Evolutionary conservation across 2,329 filamentous ascomycete species (phyloP).

Genomic region (Lachnum nothofagi): DNA sequence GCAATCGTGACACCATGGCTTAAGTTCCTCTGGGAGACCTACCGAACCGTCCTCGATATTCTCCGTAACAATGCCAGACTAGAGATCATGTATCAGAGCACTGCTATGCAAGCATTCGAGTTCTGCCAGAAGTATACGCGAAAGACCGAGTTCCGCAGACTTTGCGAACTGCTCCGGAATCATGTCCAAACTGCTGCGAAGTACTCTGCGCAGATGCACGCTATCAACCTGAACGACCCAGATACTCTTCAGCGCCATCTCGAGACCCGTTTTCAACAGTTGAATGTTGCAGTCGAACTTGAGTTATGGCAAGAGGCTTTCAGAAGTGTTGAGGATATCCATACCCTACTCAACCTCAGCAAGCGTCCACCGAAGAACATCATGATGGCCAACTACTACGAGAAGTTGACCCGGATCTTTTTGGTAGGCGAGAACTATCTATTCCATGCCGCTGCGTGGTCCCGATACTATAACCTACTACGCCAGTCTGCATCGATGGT

Average conservation of each 20-base stretch:
- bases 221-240: constrained; percentile 96
- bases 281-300: constrained; percentile 95
- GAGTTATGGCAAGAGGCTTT: constrained; percentile 99
- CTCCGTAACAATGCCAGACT: constrained; percentile 97
- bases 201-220: constrained; percentile 98
- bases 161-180: constrained; percentile 96
- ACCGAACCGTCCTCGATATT: constrained; percentile 96
- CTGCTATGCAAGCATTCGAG: constrained; percentile 95
- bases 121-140: constrained; percentile 97
- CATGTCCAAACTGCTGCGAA: constrained; percentile 99
- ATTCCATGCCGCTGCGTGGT: constrained; percentile 97
- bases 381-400: constrained; percentile 99
- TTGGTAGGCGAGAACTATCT: constrained; percentile 98
- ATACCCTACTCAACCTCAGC: constrained; percentile 93
- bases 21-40: constrained; percentile 99
- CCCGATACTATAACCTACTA: constrained; percentile 92
- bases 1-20: constrained; percentile 98
- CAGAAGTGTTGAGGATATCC: constrained; percentile 97
- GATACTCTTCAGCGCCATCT: constrained; percentile 96
- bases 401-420: constrained; percentile 98
- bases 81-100: constrained; percentile 97
- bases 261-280: constrained; percentile 95
- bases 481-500: constrained; percentile 82
- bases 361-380: constrained; percentile 97
- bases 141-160: constrained; percentile 98